These are phyloP conservation scores for Fusarium brachygibbosum DNA, from an alignment of 2,329 filamentous ascomycete species.

Conservation along the genomic window DNA sequence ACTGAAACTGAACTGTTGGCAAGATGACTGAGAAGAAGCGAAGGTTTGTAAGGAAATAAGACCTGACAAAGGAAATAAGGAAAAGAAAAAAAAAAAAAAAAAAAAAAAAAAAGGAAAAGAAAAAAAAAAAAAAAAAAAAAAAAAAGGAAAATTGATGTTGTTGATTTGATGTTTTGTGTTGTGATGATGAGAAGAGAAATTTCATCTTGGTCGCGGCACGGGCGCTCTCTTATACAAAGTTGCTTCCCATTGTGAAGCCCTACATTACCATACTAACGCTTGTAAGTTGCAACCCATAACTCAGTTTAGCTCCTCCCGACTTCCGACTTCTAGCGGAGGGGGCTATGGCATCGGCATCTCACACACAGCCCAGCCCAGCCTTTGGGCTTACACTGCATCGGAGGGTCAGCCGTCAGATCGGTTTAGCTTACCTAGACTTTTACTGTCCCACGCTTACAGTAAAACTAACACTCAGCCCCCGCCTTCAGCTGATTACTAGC, in stretches of 20 bases:
- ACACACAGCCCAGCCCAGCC: constrained; percentile 14
- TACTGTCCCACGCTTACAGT: no score
- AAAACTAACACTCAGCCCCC: constrained; percentile 22
- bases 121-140: background rate
- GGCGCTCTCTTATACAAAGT: constrained; percentile 22
- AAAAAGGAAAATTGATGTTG: background rate
- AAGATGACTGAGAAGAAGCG: constrained; percentile 33
- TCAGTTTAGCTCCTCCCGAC: background rate
- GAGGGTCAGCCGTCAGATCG: constrained; percentile 26
- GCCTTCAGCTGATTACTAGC: constrained; percentile 25
- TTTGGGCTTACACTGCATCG: constrained; percentile 19
- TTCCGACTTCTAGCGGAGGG: constrained; percentile 31
- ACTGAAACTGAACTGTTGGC: constrained; percentile 12
- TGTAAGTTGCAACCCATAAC: background rate
- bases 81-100: constrained; percentile 4
- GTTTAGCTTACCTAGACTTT: background rate
- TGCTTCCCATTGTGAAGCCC: background rate
- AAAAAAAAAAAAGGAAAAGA: background rate
- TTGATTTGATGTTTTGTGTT: constrained; percentile 33
- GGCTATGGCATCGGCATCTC: constrained; percentile 25
- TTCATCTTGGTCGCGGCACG: background rate
- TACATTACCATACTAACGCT: background rate
- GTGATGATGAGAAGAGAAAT: constrained; percentile 35
- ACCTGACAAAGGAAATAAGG: constrained; percentile 40
- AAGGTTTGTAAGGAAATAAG: constrained; percentile 40